Conservation (phyloP, 1,284 basidiomycete genomes). For the Agroathelia rolfsii region DNA sequence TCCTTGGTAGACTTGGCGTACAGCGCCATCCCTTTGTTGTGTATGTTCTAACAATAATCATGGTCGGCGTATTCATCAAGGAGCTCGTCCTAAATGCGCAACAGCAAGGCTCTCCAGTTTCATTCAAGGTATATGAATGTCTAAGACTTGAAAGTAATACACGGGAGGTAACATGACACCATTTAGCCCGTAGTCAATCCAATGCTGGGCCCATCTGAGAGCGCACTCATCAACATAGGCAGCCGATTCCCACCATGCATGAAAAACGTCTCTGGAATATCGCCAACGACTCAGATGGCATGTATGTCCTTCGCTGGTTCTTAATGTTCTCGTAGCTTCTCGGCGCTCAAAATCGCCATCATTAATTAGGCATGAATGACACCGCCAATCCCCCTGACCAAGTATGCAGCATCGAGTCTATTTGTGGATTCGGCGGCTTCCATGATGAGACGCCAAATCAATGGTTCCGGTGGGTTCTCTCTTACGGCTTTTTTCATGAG, state of each 20-base stretch:
- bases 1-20: no score
- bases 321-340: slow-evolving; percentile 3
- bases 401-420: slow-evolving; percentile 68
- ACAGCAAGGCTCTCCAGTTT: slow-evolving; percentile 70
- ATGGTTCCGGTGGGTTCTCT: slow-evolving; percentile 59
- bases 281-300: slow-evolving; percentile 49
- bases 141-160: no score
- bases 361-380: slow-evolving; percentile 54
- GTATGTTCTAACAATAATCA: slow-evolving; percentile 51
- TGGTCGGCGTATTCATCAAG: slow-evolving; percentile 69
- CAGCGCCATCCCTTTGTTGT: slow-evolving; percentile 74
- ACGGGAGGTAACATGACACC: no score
- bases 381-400: slow-evolving; percentile 62
- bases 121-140: slow-evolving; percentile 58
- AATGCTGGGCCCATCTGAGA: slow-evolving; percentile 85
- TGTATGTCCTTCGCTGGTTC: slow-evolving; percentile 44
- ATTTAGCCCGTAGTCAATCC: slow-evolving; percentile 72
- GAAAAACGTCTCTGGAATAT: slow-evolving; percentile 59
- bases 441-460: slow-evolving; percentile 65
- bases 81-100: slow-evolving; percentile 69
- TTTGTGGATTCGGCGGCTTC: slow-evolving; percentile 89
- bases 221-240: slow-evolving; percentile 81
- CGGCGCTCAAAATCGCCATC: slow-evolving; percentile 8
- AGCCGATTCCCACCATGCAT: slow-evolving; percentile 89
- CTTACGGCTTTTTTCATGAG: neutral